Evolutionary conservation across 352 stramenopile species (phyloP), one percentile per base, ranked within the genome.

Genomic region (Globisporangium uncinulatum): DNA sequence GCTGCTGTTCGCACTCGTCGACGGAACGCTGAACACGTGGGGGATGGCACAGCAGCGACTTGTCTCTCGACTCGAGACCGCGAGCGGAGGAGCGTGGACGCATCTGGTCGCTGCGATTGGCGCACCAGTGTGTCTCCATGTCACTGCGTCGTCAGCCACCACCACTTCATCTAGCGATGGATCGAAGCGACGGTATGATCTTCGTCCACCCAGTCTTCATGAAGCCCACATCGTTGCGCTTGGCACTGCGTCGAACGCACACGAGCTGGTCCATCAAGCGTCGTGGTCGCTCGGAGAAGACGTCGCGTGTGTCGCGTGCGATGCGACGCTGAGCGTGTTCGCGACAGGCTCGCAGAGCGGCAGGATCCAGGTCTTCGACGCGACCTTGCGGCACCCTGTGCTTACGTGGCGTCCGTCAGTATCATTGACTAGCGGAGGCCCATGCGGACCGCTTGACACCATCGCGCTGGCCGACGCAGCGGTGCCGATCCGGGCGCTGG

Each of bases 21-120:
- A 65, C 31, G 53, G 53, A 17, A 59, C 59, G 0, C 21, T 65
- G 13, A 64, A 56, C n/a, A 17, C 58, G 11, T 59, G 58, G 58
- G 54, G 52, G 17, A 59, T 55, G 46, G 5, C 6, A 13, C 31
- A 58, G 14, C 41, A 52, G 32, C 36, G 20, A 15, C 20, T 57
- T 6, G 14, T 63, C 4, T 46, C 50, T 14, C 31, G 42, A 21
- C 39, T 57, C 15, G n/a, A 45, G 29, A 41, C 31, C 17, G 41
- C 57, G 15, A 51, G 32, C 10, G 43, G 34, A 15, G 36, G 48
- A 24, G 19, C 20, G 6, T 17, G 31, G 57, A 32, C 39, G 3
- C 50, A 43, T 17, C 57, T 62, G 7, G 14, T 39, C 6, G 37
- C 34, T 4, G 55, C 55, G 32, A 19, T 36, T 14, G 21, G 13